Base-by-base conservation (phyloP, 2,329 filamentous ascomycete species). In the Alternaria ethzedia region DNA sequence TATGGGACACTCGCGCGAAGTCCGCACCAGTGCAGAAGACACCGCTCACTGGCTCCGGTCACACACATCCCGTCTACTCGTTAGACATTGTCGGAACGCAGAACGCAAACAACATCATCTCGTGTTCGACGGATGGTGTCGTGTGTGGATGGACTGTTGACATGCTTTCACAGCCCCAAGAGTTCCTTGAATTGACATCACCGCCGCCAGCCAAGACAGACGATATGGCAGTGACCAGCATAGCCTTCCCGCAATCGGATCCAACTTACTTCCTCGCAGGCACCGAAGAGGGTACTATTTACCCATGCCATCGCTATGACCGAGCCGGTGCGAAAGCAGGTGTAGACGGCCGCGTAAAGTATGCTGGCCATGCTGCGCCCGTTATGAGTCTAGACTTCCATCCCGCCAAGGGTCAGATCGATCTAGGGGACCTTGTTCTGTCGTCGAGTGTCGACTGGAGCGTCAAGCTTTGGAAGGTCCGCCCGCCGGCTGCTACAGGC, bases 51-150 rank as follows among this genome's bases (percentile, higher is more conserved):
- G 95, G 96, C 54, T 94, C 93, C 13, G 94, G 96, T 13, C 96
- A 99, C 79, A 97, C 96, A 8, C 96, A 99, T 76, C 96, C 96
- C 0, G 92, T 99, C 67, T 99, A 99, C 83, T 94, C 91, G 43
- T 89, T 99, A 61, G 92, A 96, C 66, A 96, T 99, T 59, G 93
- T 99, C 54, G 96, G 96, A 68, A 99, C 96, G 1, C 96, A 98
- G 77, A 99, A 99, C 79, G 96, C 96, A 63, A 97, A 97, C 83
- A 99, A 98, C 80, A 97, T 99, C 78, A 92, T 99, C 72, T 97
- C 94, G 32, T 95, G 93, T 78, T 97, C 94, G 2, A 99, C 96
- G 1, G 96, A 99, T 76, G 96, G 96, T 58, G 93, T 97, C 10
- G 93, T 98, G 45, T 99, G 96, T 80, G 93, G 94, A 51, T 99